Evolutionary conservation across 116 monocot genomes (phyloP).

Genomic region (Zostera marina): DNA sequence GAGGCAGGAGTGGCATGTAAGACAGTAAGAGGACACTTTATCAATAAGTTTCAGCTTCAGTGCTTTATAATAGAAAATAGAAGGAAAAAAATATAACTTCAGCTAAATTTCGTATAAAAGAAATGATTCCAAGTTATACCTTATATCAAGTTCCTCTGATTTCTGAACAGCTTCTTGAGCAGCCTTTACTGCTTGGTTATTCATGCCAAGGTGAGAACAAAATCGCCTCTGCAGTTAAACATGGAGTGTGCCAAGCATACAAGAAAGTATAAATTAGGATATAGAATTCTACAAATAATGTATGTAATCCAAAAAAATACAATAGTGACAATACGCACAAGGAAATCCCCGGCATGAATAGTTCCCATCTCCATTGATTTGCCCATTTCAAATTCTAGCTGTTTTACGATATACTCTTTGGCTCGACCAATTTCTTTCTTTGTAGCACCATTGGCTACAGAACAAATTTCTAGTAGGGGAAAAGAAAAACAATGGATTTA

Average conservation of each 20-base stretch:
- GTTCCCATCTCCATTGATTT: conserved; percentile 67
- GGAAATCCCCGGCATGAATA: conserved; percentile 68
- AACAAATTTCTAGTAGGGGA: conserved; percentile 40
- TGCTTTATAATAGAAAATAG: no score
- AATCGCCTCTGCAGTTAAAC: conserved; percentile 36
- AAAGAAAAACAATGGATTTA: conserved; percentile 6
- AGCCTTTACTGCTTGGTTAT: conserved; percentile 51
- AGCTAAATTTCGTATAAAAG: not conserved
- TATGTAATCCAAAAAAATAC: not conserved
- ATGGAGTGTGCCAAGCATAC: not conserved
- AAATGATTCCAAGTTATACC: conserved; percentile 10
- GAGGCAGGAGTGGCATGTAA: no score
- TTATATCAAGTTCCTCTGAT: conserved; percentile 42
- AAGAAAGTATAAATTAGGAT: not conserved
- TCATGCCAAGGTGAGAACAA: conserved; percentile 67
- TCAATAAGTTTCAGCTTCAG: no score
- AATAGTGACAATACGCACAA: conserved; percentile 16
- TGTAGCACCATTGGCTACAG: conserved; percentile 61
- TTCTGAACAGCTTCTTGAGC: conserved; percentile 60
- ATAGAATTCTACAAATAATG: not conserved
- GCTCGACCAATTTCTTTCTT: conserved; percentile 80
- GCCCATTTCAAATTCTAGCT: conserved; percentile 69
- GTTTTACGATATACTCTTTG: conserved; percentile 62
- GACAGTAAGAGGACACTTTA: no score
- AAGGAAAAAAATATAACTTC: not conserved